Base-by-base conservation (phyloP, 2,329 filamentous ascomycete species). In the Drechslerella coelobrocha region DNA sequence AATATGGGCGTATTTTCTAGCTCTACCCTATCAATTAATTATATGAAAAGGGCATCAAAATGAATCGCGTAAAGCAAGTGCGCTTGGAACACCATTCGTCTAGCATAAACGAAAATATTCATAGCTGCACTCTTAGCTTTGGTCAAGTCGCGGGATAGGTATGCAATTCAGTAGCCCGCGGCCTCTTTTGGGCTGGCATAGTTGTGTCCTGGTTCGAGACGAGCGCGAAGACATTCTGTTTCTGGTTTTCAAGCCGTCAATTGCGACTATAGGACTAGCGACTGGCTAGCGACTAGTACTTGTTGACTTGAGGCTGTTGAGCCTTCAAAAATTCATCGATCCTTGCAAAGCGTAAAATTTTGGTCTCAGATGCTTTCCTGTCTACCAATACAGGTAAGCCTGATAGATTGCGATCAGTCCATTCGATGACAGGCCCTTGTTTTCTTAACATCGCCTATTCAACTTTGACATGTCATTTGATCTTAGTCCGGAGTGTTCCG, bases 401-500 rank as follows among this genome's bases (percentile, higher is more conserved):
- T 34, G 27, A 48, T 52, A 34, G 6, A 31, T 31, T 31, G 45
- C 56, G 45, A 61, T 39, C 45, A 61, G 24, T 45, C 24, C 23
- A 27, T 17, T 31, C 45, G 21, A 61, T 21, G 19, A 45, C 41
- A 21, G 17, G 41, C n/a, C 45, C 43, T 29, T 51, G 50, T 17
- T 5, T 19, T 3, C 14, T 37, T 53, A 3, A 23, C 26, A 21
- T 43, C 52, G 26, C 12, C 48, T 55, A 19, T 14, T 34, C 17
- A 37, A 45, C 39, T 21, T 53, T 57, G 34, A 23, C 21, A 23
- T 2, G 24, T 37, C 50, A 54, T 45, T 50, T 55, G 60, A 63
- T 29, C 41, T 29, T 39, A 31, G 45, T 45, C 55, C 62, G 62
- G 55, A 48, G 41, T 55, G 23, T 53, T 54, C 47, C 53, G 54